Base-by-base conservation (phyloP, 2,329 filamentous ascomycete species). In the Paraconiothyrium brasiliense region DNA sequence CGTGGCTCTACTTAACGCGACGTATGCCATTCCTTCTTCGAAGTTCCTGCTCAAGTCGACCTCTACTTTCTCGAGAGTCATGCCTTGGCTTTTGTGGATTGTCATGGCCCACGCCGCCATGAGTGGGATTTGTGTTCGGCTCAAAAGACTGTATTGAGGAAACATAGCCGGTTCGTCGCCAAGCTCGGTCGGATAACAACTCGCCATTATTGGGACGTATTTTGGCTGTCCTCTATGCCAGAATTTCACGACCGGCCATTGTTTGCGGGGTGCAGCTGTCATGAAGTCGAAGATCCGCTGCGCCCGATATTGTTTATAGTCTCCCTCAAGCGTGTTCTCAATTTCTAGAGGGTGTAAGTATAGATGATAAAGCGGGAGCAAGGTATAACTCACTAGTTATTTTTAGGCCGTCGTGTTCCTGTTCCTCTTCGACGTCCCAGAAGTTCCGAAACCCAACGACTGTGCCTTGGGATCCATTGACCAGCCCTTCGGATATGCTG, bases 71-170 rank as follows among this genome's bases (percentile, higher is more conserved):
- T 89, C 83, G 3, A 90, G 77, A 1, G 87, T 89, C 80, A 89
- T 85, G 3, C 87, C 86, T 75, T 76, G 72, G 9, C 82, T 82
- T 71, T 88, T 89, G 71, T 90, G 88, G 1, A 89, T 84, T 0
- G 84, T 90, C 68, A 89, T 83, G 0, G 88, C 88, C 85, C 87
- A 90, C 0, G 84, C 88, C 0, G 86, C 79, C 1, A 82, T 76
- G 0, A 90, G 78, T 0, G 88, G 89, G 4, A 90, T 82, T 68
- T 90, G 88, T 0, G 87, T 87, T n/a, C 88, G 80, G 0, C 79
- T 78, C 0, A 89, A 69, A 1, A 84, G 67, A 35, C 80, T 83
- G 63, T 83, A 84, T 0, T 84, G 84, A 49, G 71, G 24, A 2
- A 77, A 70, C 46, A n/a, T 9, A 13, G 50, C 20, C 0, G 50